Evolutionary conservation across 148 eudicot genomes (phyloP), one percentile per base, ranked within the genome.

Genomic region (Tetragonia tetragonoides): DNA sequence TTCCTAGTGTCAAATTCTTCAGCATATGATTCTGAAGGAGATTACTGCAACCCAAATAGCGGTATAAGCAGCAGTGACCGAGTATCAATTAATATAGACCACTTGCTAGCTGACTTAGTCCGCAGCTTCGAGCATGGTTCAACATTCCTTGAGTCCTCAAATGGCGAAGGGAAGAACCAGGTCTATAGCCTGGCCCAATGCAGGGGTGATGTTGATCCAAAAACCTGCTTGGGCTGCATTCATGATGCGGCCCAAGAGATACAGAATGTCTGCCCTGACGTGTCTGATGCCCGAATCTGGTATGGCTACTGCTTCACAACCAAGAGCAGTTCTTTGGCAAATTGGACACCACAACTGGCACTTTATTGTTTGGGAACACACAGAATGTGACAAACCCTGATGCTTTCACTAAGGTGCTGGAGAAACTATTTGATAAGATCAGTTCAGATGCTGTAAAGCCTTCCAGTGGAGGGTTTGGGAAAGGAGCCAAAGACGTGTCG

Each of bases 111-210:
- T 12, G 20, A 65, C 3, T 44, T 90, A 12, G 87, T 87, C 40
- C 24, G 78, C 12, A 86, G 84, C 28, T 83, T 90, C 47, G 34
- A 79, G 46, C 72, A 57, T 15, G 83, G 85, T 21, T 86, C 87
- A 21, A 88, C 74, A 71, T 94, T 79, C 73, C 41, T 79, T 7
- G 69, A 81, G 39, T 73, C 93, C 75, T 88, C 98, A 3, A 67
- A 71, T 63, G 97, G 95, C 37, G 44, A 81, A 4, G 78, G 18
- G 11, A 20, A 49, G 12, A 39, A 75, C 74, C 70, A 70, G 73
- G 83, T 90, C 65, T 94, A 83, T 39, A 97, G 95, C 75, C 79
- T 92, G 8, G 91, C 95, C 21, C 98, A 94, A 77, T 94, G 98
- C 90, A 75, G 97, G 34, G 93, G 89, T 39, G 97, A 94, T 64